A percentile compares a stretch with the other conserved stretches of the same genome.
phyloP scores from a whole-genome alignment of 345 rosid species.

The Salix koriyanagi region DNA sequence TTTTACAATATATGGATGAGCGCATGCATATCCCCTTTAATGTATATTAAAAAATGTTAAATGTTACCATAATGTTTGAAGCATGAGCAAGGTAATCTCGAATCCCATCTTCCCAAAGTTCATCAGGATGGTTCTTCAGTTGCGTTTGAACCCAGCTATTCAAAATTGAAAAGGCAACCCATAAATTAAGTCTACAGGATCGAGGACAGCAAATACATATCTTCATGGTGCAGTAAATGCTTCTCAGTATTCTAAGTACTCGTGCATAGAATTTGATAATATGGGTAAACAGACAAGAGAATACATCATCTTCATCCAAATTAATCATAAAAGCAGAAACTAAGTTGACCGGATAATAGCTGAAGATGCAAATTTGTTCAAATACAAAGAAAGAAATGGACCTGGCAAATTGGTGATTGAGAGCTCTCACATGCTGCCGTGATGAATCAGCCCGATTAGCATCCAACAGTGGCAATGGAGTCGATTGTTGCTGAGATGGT shows the following conservation, averaged over 20 bases:
- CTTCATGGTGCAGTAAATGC: not conserved
- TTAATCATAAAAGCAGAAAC: not conserved
- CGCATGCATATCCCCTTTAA: not conserved
- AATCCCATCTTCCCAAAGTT: slow-evolving; percentile 96
- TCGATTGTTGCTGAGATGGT: slow-evolving; percentile 40
- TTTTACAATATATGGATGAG: not conserved
- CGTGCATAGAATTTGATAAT: not conserved
- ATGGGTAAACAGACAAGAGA: not conserved
- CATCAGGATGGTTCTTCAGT: slow-evolving; percentile 89
- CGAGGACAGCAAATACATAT: not conserved
- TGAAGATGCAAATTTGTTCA: not conserved
- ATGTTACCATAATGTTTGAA: slow-evolving; percentile 61
- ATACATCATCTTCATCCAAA: not conserved
- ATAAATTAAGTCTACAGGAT: not conserved
- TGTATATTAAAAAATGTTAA: not conserved
- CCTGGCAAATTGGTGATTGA: slow-evolving; percentile 93
- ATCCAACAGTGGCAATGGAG: slow-evolving; percentile 38
- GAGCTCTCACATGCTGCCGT: slow-evolving; percentile 82
- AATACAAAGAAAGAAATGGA: slow-evolving; percentile 17
- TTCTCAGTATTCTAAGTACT: not conserved
- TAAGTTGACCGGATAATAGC: not conserved
- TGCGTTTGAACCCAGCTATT: slow-evolving; percentile 92
- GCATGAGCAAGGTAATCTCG: slow-evolving; percentile 75
- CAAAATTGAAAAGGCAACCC: slow-evolving; percentile 7
- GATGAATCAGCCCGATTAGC: slow-evolving; percentile 61